phyloP scores from a whole-genome alignment of 139 green algal genomes.

The Pleodorina starrii region DNA sequence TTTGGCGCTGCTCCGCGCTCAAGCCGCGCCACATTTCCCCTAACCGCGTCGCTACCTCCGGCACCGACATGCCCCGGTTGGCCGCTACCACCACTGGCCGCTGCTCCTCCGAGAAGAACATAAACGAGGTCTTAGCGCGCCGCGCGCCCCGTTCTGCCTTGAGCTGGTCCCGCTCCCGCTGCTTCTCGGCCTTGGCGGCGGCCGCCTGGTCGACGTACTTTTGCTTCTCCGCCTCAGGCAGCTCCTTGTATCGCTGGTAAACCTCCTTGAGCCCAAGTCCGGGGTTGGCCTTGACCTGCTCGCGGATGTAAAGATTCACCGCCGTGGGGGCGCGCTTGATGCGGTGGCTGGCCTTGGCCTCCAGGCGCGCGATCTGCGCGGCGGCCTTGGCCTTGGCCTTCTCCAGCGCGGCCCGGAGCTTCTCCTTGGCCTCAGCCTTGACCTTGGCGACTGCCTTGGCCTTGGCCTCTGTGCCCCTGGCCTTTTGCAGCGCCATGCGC shows the following conservation, averaged over 20 bases:
- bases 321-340: background rate
- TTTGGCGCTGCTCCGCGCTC: background rate
- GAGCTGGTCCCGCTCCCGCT: conserved; percentile 1
- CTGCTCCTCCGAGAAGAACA: background rate
- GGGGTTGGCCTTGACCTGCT: background rate
- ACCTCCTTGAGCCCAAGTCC: background rate
- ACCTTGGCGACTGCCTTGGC: background rate
- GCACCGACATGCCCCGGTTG: background rate
- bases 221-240: background rate
- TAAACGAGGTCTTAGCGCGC: background rate
- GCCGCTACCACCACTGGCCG: background rate
- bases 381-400: conserved; percentile 4
- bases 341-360: background rate
- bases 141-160: background rate
- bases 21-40: background rate
- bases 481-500: background rate
- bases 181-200: background rate
- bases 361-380: background rate
- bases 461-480: background rate
- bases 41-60: background rate
- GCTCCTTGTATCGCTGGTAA: background rate
- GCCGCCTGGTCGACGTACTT: background rate
- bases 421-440: background rate
- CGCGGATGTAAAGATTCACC: background rate
- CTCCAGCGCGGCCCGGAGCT: background rate